These are phyloP conservation scores for Cordyceps fumosorosea DNA, from an alignment of 2,329 filamentous ascomycete species.

Conservation along the genomic window DNA sequence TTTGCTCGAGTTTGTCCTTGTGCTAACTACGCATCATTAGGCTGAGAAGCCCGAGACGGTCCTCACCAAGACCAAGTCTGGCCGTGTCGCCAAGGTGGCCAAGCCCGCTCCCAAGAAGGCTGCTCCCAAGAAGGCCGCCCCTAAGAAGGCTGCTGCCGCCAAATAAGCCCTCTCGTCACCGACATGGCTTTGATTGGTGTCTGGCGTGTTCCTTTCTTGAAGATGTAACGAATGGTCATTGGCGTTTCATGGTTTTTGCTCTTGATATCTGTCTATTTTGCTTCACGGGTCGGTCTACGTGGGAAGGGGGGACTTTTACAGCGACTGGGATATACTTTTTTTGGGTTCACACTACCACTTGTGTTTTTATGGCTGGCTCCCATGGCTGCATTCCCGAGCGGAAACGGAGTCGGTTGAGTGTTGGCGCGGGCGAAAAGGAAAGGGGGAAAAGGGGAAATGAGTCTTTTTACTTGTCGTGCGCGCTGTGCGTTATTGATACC, in stretches of 20 bases:
- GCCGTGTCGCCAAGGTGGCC: slow-evolving; percentile 68
- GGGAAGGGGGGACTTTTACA: not conserved
- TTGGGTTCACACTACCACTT: not conserved
- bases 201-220: slow-evolving; percentile 3
- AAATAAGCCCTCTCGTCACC: slow-evolving; percentile 24
- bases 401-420: slow-evolving; percentile 3
- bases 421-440: slow-evolving; percentile 2
- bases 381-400: not conserved
- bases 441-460: not conserved
- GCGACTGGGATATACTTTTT: slow-evolving; percentile 3
- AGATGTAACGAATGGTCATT: slow-evolving; percentile 20
- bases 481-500: slow-evolving; percentile 6
- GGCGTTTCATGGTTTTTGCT: slow-evolving; percentile 19
- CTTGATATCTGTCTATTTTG: slow-evolving; percentile 8
- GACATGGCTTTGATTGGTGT: not conserved
- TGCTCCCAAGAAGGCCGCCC: slow-evolving; percentile 36
- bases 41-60: slow-evolving; percentile 60
- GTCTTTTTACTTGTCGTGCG: not conserved
- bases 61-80: slow-evolving; percentile 77
- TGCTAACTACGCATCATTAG: slow-evolving; percentile 14
- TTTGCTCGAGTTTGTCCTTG: too few species aligned
- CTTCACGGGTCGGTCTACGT: slow-evolving; percentile 1
- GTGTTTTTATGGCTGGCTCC: not conserved
- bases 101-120: slow-evolving; percentile 43
- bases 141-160: slow-evolving; percentile 39